Evolutionary conservation across 345 rosid species (phyloP).

Genomic region (Passiflora organensis): DNA sequence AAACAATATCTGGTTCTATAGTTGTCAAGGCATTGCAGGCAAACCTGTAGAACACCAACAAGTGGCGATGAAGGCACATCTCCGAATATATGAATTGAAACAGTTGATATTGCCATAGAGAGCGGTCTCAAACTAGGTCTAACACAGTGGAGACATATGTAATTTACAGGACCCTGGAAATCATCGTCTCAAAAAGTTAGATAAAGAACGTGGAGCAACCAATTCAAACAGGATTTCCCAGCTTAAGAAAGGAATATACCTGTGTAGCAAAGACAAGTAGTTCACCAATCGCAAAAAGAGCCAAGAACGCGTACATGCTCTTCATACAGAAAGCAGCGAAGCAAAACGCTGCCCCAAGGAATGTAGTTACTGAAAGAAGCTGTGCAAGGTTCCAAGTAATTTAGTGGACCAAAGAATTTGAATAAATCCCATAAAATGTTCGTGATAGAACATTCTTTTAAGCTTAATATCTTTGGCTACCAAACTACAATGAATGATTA

Average conservation of each 20-base stretch:
- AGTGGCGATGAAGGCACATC: slow-evolving; percentile 99
- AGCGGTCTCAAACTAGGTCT: slow-evolving; percentile 85
- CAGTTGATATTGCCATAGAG: slow-evolving; percentile 93
- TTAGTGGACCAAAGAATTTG: neutral
- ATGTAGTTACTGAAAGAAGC: slow-evolving; percentile 73
- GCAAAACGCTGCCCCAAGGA: slow-evolving; percentile 73
- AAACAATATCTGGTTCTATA: neutral
- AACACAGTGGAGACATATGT: slow-evolving; percentile 82
- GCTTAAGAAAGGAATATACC: slow-evolving; percentile 32
- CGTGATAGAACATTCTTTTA: too few relatives aligned
- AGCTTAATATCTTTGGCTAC: too few relatives aligned
- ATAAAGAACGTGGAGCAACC: neutral
- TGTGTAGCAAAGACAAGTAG: slow-evolving; percentile 83
- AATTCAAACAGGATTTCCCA: neutral
- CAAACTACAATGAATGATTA: too few relatives aligned
- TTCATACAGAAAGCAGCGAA: slow-evolving; percentile 76
- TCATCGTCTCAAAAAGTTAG: neutral
- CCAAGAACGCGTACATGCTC: slow-evolving; percentile 81
- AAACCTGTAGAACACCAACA: slow-evolving; percentile 87
- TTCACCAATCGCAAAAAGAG: slow-evolving; percentile 76
- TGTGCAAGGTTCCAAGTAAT: slow-evolving; percentile 33
- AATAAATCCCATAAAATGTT: too few relatives aligned
- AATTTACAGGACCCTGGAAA: slow-evolving; percentile 89
- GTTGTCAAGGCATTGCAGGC: slow-evolving; percentile 7
- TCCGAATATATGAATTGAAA: slow-evolving; percentile 85